Percentiles rank a stretch among this genome's conserved stretches.
phyloP scores from a whole-genome alignment of 768 basidiomycete genomes.

The Leccinum broughii region DNA sequence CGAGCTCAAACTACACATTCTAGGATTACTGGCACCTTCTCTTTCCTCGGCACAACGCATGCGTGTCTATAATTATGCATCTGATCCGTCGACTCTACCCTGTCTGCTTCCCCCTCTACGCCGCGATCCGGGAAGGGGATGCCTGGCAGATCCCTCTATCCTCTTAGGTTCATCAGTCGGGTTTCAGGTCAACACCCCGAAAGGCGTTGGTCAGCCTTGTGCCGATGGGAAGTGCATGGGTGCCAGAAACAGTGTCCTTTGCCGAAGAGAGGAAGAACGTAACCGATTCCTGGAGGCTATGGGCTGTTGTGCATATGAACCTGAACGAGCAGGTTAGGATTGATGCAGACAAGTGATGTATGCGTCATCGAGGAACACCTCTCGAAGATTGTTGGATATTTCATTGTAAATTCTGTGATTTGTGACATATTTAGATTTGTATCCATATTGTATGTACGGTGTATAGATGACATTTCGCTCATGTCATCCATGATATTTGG shows the following conservation, averaged over 20 bases:
- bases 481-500: not conserved
- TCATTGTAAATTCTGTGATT: not conserved
- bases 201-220: constrained; percentile 27
- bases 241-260: constrained; percentile 37
- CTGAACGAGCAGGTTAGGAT: constrained; percentile 8
- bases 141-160: constrained; percentile 24
- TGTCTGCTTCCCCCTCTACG: constrained; percentile 36
- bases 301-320: constrained; percentile 51
- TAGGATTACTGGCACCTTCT: constrained; percentile 55
- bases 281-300: constrained; percentile 44
- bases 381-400: not conserved
- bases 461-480: not conserved
- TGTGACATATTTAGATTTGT: not conserved
- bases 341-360: not conserved
- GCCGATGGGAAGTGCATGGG: constrained; percentile 43
- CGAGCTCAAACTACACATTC: constrained; percentile 57
- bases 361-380: not conserved
- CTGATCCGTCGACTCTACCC: constrained; percentile 50
- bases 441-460: not conserved
- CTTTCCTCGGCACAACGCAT: constrained; percentile 58
- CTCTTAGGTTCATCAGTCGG: constrained; percentile 16
- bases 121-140: constrained; percentile 16
- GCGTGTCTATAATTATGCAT: constrained; percentile 56
- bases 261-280: constrained; percentile 45
- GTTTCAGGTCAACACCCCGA: constrained; percentile 5